A percentile compares a stretch with the other conserved stretches of the same genome.
These are phyloP conservation scores for Septoria linicola DNA, from an alignment of 2,329 filamentous ascomycete genomes.

Conservation along the genomic window DNA sequence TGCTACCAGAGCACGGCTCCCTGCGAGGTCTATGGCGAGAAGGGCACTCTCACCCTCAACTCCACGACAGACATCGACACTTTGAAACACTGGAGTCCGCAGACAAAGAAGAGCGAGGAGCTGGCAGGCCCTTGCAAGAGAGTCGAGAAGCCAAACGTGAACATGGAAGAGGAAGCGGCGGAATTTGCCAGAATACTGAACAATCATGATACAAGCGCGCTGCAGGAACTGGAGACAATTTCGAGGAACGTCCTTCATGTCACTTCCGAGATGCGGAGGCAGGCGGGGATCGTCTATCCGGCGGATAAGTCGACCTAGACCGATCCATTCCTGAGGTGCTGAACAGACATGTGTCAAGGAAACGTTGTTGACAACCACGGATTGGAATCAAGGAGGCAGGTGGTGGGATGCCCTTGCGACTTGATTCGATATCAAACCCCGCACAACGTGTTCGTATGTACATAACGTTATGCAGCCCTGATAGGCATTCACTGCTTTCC, in stretches of 20 bases:
- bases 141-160: conserved; percentile 43
- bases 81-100: conserved; percentile 45
- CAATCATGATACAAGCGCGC: conserved; percentile 40
- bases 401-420: not conserved
- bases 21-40: conserved; percentile 50
- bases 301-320: conserved; percentile 32
- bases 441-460: not conserved
- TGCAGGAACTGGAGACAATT: conserved; percentile 43
- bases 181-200: conserved; percentile 48
- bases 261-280: conserved; percentile 45
- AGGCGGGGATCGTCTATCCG: conserved; percentile 47
- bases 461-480: not conserved
- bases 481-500: conserved; percentile 23
- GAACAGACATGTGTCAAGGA: conserved; percentile 1
- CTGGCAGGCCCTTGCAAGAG: conserved; percentile 37
- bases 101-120: conserved; percentile 45
- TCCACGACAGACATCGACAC: conserved; percentile 48
- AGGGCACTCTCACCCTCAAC: conserved; percentile 47
- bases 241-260: conserved; percentile 45
- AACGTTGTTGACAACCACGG: not conserved
- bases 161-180: conserved; percentile 49
- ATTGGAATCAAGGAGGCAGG: no score
- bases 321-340: no score
- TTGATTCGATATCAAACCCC: not conserved
- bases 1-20: conserved; percentile 47